phyloP scores from a whole-genome alignment of 2,329 filamentous ascomycete species.

The Aspergillus unguis region DNA sequence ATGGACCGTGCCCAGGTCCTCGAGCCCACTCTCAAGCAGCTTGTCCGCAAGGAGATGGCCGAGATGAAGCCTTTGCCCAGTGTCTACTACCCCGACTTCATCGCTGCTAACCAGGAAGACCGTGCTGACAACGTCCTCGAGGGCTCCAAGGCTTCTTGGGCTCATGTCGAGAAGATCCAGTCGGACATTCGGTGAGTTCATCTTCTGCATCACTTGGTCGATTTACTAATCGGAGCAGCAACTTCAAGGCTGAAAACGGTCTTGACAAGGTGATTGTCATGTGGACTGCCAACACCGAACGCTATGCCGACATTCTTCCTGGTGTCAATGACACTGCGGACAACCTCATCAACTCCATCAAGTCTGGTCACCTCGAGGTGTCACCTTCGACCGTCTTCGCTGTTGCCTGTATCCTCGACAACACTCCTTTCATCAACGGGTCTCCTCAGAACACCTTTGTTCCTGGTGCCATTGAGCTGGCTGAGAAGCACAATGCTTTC shows the following conservation, averaged over 20 bases:
- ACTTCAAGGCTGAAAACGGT: constrained; percentile 81
- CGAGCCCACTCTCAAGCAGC: constrained; percentile 86
- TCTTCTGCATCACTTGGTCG: not conserved
- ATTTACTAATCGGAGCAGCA: constrained; percentile 44
- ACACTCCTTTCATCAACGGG: constrained; percentile 94
- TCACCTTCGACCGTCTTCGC: constrained; percentile 94
- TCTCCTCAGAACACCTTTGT: constrained; percentile 99
- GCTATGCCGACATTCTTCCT: constrained; percentile 80
- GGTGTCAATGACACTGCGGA: constrained; percentile 97
- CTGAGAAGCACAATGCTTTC: constrained; percentile 81
- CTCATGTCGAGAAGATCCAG: constrained; percentile 89
- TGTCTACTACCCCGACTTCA: constrained; percentile 99
- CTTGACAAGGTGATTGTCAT: constrained; percentile 96
- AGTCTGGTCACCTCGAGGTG: constrained; percentile 83
- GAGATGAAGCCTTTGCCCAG: constrained; percentile 83
- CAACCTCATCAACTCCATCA: constrained; percentile 84
- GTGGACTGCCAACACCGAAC: constrained; percentile 99
- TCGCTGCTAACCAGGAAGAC: constrained; percentile 96
- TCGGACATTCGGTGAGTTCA: constrained; percentile 73
- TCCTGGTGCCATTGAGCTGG: constrained; percentile 83
- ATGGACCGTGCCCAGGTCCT: constrained; percentile 97
- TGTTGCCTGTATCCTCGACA: constrained; percentile 87
- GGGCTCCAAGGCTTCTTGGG: constrained; percentile 77
- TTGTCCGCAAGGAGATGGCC: constrained; percentile 90
- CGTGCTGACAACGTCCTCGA: constrained; percentile 87